Base-by-base conservation (phyloP, 352 stramenopile species). In the Pythium folliculosum region DNA sequence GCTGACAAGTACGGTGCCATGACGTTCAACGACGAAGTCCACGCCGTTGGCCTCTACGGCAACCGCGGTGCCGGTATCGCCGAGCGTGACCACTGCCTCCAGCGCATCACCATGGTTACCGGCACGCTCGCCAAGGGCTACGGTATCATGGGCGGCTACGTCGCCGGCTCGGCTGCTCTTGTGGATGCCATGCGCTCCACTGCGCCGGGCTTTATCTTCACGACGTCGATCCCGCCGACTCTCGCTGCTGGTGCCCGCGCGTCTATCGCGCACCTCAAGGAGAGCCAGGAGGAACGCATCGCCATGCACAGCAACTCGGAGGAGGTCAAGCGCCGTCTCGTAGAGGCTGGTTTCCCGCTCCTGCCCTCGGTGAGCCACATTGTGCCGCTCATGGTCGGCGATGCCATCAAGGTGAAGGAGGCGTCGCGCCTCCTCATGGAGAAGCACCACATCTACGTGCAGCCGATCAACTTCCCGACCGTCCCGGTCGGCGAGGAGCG, bases 391-490 rank as follows among this genome's bases (percentile, higher is more conserved):
- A 95, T 97, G 80, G 89, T 97, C 32, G 78, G 82, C 44, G 90
- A 97, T 64, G 83, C 90, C 12, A 78, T 88, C 45, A 96, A 97
- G 74, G 85, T 92, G 44, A 96, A 97, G 82, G 81, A 90, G 63
- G 89, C 89, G 19, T 95, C 88, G 51, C 82, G 90, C 54, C 86
- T 96, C n/a, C 73, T 97, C 23, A 92, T 97, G 81, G 83, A 97
- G 62, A 91, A 96, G 72, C 76, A 96, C 85, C 80, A 81, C 75
- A 97, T 97, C 59, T 97, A 97, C 78, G 78, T 96, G 47, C 90
- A 97, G 86, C 87, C 90, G 2, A 97, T 97, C 76, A 97, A 97
- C 83, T 97, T 96, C 60, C 90, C 90, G 0, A 97, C 90, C 2
- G 90, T 97, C 35, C 88, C 88, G 1, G 81, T 85, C 68, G 90